Evolutionary conservation across 306 rosid species (phyloP), one percentile per base, ranked within the genome.

Genomic region (Pterocarpus santalinus): DNA sequence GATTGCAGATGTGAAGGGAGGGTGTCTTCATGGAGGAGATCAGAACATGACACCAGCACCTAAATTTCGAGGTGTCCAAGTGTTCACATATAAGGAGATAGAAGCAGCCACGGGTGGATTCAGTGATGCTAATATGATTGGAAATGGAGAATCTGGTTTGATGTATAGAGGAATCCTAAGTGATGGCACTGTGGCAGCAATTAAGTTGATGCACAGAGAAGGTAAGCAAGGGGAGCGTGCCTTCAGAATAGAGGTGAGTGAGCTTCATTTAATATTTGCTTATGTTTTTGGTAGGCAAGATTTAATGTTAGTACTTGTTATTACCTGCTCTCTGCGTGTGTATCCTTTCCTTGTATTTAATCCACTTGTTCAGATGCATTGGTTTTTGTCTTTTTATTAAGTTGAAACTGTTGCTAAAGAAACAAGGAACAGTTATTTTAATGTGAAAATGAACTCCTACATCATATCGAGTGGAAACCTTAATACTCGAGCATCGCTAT

Each of bases 161-260:
- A 88, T 91, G 75, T 96, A 89, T 28, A 92, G 82, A 85, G 97
- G 98, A 55, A 89, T 91, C 74, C 82, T 96, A 9, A 75, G 82
- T 49, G 99, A 96, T 90, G 99, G 97, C 16, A 89, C 97, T 32
- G 65, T 86, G 75, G 94, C 91, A 9, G 97, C 98, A 70, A 88
- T 96, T 85, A 96, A 93, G 85, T 78, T 85, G 89, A 56, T 94
- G 63, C 79, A 51, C 2, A 85, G 86, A 77, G 87, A 87, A 33
- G 97, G 99, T 12, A 94, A 87, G 90, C 98, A 93, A 53, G 92
- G 92, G 68, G 99, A 96, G 90, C 99, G 98, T 85, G 90, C 95
- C 60, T 96, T 96, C 88, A 90, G 98, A 87, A 81, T 85, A 73
- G 98, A 96, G 99, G 99, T 55, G 4, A 47, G 16, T 49, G 41